phyloP scores from a whole-genome alignment of 805 yeast genomes.

The Barnettozyma siamensis region DNA sequence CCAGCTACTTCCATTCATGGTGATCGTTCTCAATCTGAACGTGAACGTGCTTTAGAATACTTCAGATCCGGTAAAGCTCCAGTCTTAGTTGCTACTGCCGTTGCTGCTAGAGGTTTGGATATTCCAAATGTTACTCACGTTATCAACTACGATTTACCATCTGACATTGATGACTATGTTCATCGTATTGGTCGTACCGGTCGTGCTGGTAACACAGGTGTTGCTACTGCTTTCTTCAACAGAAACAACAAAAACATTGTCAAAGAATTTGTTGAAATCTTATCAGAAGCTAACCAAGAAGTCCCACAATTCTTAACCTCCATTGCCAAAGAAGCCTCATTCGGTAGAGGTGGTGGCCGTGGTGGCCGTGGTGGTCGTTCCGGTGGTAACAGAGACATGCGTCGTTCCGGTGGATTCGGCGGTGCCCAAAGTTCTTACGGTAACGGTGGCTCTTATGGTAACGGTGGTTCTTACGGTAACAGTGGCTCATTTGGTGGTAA shows the following conservation, averaged over 20 bases:
- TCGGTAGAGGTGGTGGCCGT: conserved; percentile 45
- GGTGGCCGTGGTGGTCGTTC: conserved; percentile 43
- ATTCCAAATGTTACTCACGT: conserved; percentile 98
- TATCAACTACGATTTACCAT: conserved; percentile 90
- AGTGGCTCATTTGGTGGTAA: conserved; percentile 11
- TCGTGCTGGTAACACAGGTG: conserved; percentile 99
- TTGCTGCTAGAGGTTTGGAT: conserved; percentile 99
- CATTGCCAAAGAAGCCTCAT: conserved; percentile 69
- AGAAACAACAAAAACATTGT: conserved; percentile 88
- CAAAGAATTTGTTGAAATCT: conserved; percentile 79
- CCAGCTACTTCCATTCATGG: conserved; percentile 99
- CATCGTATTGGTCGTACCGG: conserved; percentile 99
- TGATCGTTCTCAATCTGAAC: conserved; percentile 95
- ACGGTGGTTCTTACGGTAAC: conserved; percentile 3
- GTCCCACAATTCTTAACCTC: conserved; percentile 83
- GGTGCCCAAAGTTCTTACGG: conserved; percentile 8
- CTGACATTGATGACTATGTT: conserved; percentile 96
- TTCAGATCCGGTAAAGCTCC: conserved; percentile 92
- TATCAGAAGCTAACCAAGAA: conserved; percentile 96
- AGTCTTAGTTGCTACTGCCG: conserved; percentile 97
- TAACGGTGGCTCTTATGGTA: conserved; percentile 6
- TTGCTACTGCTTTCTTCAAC: conserved; percentile 97
- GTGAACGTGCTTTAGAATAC: conserved; percentile 94
- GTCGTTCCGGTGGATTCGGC: conserved; percentile 29
- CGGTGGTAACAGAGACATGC: conserved; percentile 43